Percentiles rank a stretch among this genome's conserved stretches.
phyloP scores from a whole-genome alignment of 2,329 filamentous ascomycete species.

The Paecilomyces variotii region DNA sequence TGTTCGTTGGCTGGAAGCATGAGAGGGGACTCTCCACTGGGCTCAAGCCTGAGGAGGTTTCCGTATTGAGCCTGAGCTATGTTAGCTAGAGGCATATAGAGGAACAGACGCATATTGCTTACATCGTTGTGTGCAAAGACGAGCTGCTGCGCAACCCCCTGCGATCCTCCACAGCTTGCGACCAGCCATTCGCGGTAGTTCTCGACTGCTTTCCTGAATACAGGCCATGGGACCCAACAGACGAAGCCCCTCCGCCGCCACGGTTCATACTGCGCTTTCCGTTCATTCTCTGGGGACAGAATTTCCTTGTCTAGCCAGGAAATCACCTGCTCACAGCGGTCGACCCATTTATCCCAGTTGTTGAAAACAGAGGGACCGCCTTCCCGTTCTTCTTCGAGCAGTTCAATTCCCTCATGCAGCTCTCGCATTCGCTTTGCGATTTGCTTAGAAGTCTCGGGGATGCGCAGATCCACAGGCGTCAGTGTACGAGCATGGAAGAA shows the following conservation, averaged over 20 bases:
- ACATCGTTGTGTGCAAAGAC: conserved; percentile 98
- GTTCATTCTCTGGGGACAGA: conserved; percentile 35
- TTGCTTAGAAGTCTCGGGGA: conserved; percentile 75
- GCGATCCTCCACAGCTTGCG: conserved; percentile 58
- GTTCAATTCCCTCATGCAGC: conserved; percentile 84
- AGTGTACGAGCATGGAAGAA: conserved; percentile 81
- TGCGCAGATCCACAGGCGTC: conserved; percentile 65
- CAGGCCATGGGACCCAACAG: conserved; percentile 74
- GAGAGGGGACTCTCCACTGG: conserved; percentile 67
- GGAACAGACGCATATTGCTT: conserved; percentile 27
- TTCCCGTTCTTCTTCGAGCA: conserved; percentile 68
- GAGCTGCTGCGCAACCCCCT: conserved; percentile 63
- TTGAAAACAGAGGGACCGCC: conserved; percentile 76
- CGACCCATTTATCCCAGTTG: conserved; percentile 93
- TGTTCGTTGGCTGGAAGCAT: conserved; percentile 86
- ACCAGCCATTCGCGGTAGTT: conserved; percentile 71
- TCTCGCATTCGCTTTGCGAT: conserved; percentile 98
- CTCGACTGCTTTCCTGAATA: conserved; percentile 66
- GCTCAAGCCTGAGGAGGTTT: conserved; percentile 78
- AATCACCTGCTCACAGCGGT: conserved; percentile 47
- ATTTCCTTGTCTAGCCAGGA: conserved; percentile 53
- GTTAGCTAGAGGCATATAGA: conserved; percentile 11
- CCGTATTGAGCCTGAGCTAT: conserved; percentile 80
- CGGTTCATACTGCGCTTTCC: conserved; percentile 36
- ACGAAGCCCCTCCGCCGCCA: conserved; percentile 69